phyloP scores from a whole-genome alignment of 1,284 basidiomycete species.

The Rhizopogon parksii region DNA sequence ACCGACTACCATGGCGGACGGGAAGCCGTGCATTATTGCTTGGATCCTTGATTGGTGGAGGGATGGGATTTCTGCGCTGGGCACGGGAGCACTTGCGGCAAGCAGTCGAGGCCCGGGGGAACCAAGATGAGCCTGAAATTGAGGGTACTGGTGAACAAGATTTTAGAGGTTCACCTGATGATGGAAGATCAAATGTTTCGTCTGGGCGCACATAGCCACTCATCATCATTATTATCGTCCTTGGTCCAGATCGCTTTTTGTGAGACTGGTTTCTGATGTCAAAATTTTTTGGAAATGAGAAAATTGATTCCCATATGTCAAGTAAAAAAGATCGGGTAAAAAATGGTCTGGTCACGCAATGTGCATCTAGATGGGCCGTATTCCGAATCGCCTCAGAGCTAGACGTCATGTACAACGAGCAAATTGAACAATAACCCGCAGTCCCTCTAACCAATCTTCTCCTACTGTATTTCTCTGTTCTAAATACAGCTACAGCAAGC shows the following conservation, averaged over 20 bases:
- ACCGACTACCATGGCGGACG: conserved; percentile 51
- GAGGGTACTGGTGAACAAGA: not conserved
- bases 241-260: too few species aligned
- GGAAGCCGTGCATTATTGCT: conserved; percentile 44
- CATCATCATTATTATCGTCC: not conserved
- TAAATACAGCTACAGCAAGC: not conserved
- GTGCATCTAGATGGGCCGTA: not conserved
- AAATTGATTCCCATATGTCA: not conserved
- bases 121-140: not conserved
- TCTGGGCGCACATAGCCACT: not conserved
- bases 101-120: conserved; percentile 11
- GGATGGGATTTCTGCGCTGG: conserved; percentile 47
- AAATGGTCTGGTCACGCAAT: not conserved
- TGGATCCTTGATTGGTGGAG: conserved; percentile 46
- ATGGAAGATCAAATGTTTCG: not conserved
- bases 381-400: not conserved
- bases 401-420: conserved; percentile 2
- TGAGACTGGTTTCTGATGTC: conserved; percentile 4
- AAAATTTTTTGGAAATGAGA: conserved; percentile 8
- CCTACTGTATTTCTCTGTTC: not conserved
- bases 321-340: conserved; percentile 1
- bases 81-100: conserved; percentile 32
- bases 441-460: not conserved
- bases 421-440: not conserved
- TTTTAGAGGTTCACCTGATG: not conserved